phyloP scores from a whole-genome alignment of 2,329 filamentous ascomycete genomes.

The Lizonia empirigonia region DNA sequence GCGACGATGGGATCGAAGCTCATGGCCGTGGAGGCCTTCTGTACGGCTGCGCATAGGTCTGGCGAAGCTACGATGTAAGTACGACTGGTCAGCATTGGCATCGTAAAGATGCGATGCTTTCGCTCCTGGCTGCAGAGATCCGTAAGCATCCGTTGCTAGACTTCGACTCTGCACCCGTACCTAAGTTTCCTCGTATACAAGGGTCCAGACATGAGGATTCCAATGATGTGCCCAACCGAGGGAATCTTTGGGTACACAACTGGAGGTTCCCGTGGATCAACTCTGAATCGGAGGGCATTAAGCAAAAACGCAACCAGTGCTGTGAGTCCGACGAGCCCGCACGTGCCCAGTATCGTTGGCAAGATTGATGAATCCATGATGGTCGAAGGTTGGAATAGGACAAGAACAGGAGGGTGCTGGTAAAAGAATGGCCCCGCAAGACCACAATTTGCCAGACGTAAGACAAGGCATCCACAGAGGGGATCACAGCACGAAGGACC shows the following conservation, averaged over 20 bases:
- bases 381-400: not conserved
- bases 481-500: not conserved
- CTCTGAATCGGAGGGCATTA: slow-evolving; percentile 19
- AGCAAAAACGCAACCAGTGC: slow-evolving; percentile 10
- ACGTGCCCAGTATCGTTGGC: too few relatives aligned
- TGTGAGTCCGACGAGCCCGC: not conserved
- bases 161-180: slow-evolving; percentile 30
- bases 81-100: slow-evolving; percentile 53
- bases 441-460: too few relatives aligned
- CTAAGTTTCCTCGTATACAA: slow-evolving; percentile 48
- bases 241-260: slow-evolving; percentile 51
- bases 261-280: slow-evolving; percentile 52
- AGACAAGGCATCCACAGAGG: not conserved
- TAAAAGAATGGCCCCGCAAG: too few relatives aligned
- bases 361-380: not conserved
- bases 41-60: slow-evolving; percentile 46
- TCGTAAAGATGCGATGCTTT: slow-evolving; percentile 48
- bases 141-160: not conserved
- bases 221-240: slow-evolving; percentile 55
- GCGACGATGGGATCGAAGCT: slow-evolving; percentile 52
- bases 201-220: slow-evolving; percentile 46
- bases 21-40: slow-evolving; percentile 49
- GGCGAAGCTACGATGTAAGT: slow-evolving; percentile 55
- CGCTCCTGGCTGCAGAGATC: slow-evolving; percentile 19
- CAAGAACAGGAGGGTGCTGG: not conserved